phyloP scores from a whole-genome alignment of 73 alveolate genomes.

The Loxodes magnus region DNA sequence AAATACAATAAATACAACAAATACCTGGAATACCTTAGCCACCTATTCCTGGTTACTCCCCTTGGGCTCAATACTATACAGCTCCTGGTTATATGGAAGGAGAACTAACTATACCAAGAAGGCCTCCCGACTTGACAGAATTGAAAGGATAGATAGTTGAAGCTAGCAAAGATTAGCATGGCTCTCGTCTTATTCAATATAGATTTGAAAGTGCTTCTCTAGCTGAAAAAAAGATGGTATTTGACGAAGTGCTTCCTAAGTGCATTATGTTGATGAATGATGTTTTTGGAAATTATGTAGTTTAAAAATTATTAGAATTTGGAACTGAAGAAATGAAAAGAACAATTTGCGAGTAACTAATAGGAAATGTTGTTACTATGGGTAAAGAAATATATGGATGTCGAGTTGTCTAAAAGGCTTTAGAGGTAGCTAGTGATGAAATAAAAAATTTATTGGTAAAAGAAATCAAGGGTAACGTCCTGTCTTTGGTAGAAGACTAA shows the following conservation, averaged over 20 bases:
- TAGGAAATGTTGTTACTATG: slow-evolving; percentile 60
- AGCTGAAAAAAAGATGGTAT: slow-evolving; percentile 78
- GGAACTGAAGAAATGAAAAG: slow-evolving; percentile 49
- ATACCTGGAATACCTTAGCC: slow-evolving; percentile 15
- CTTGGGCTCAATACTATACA: slow-evolving; percentile 8
- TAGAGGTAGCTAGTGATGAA: slow-evolving; percentile 40
- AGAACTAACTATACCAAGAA: slow-evolving; percentile 18
- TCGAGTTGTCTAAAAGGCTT: slow-evolving; percentile 76
- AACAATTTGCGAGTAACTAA: slow-evolving; percentile 48
- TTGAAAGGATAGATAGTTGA: slow-evolving; percentile 54
- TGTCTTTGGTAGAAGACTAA: slow-evolving; percentile 76
- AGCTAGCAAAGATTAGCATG: slow-evolving; percentile 50
- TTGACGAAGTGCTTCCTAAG: slow-evolving; percentile 53
- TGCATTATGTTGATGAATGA: slow-evolving; percentile 60
- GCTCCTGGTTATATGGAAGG: slow-evolving; percentile 21
- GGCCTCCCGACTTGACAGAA: slow-evolving; percentile 34
- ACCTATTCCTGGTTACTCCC: slow-evolving; percentile 15
- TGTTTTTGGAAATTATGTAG: slow-evolving; percentile 87
- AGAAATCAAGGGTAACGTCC: slow-evolving; percentile 52
- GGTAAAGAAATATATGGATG: slow-evolving; percentile 85
- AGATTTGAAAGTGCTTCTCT: slow-evolving; percentile 65
- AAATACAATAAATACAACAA: slow-evolving; percentile 8
- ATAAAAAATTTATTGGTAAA: slow-evolving; percentile 31
- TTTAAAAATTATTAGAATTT: slow-evolving; percentile 59
- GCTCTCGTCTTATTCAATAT: slow-evolving; percentile 79